Base-by-base conservation (phyloP, 306 rosid species). In the Corylus americana region DNA sequence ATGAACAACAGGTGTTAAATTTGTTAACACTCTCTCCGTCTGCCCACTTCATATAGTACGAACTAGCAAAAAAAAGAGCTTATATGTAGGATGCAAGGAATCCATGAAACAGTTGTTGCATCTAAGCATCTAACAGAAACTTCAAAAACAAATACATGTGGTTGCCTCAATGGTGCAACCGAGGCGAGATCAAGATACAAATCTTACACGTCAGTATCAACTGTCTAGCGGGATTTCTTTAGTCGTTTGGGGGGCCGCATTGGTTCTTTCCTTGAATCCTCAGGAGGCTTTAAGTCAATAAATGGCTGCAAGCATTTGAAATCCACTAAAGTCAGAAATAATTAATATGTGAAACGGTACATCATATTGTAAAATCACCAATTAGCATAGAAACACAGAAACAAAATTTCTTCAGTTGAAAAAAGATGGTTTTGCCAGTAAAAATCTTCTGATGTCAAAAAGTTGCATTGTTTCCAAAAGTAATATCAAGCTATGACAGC, bases 231-330 rank as follows among this genome's bases (percentile, higher is more conserved):
- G 77, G 83, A 18, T 79, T 93, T 92, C 80, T 85, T 92, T 42
- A 57, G 50, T 70, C 94, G 96, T 84, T 94, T 94, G 63, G 90
- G 84, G 72, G 92, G 88, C 51, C 96, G 86, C 45, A 78, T 75
- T 62, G 87, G 74, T 78, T 94, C 97, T 85, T 88, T 94, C 89
- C 89, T 89, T 42, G 92, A 53, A 75, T 90, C 92, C 73, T 92
- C 94, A 1, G 83, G 90, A 78, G 84, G 44, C 85, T 84, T 90
- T 81, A 92, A 45, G 78, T 92, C 98, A 63, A 94, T 85, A 71
- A 79, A 87, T 73, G 98, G 98, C 98, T 94, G 97, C 95, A 87
- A 85, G 54, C 79, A 79, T 74, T 82, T 35, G 77, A 1, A 57
- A 39, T 48, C 73, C 73, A 18, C 25, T 73, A 67, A 11, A 77